Evolutionary conservation across 257 asterid genomes (phyloP), one percentile per base, ranked within the genome.

Genomic region (Coffea canephora): DNA sequence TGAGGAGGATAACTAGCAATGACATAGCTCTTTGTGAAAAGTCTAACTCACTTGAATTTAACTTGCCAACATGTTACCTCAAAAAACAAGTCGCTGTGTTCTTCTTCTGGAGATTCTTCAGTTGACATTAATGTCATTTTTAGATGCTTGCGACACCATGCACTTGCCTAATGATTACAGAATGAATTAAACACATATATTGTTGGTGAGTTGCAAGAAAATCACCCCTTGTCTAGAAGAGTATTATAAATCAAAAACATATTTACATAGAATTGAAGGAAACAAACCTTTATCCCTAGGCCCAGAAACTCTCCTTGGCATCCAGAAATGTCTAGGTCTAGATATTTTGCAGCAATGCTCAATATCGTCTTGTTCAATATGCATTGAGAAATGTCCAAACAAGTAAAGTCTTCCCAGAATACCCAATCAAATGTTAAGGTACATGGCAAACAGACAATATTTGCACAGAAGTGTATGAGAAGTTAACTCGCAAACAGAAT

Each of bases 31-130:
- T 74, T 52, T 21, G 14, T 11, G 57, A 57, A 69, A 71, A 48
- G n/a, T 15, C 27, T 34, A 25, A 70, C 31, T 18, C 52, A 74
- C 19, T 18, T 25, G 45, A 27, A 69, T 45, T 69, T 39, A 36
- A 81, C 41, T 46, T 66, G 67, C 34, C 57, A n/a, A 52, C 71
- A 10, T 27, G 34, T 76, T 82, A 94, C 99, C 99, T 91, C 97
- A 87, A 87, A 92, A 83, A 96, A 96, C 85, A 88, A 80, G 85
- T 86, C 75, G 76, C 85, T 81, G 81, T 96, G 99, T 77, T 94
- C 98, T 89, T 93, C 98, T 86, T 94, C 99, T 71, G 92, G 96
- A 62, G 97, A 94, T 71, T 94, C 98, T 80, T 89, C 93, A n/a
- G 85, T 79, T 64, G 99, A 92, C 95, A 96, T 91, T 65, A 96